Conservation (phyloP, 1,139 yeast species). For the Suhomyces yuchorum region DNA sequence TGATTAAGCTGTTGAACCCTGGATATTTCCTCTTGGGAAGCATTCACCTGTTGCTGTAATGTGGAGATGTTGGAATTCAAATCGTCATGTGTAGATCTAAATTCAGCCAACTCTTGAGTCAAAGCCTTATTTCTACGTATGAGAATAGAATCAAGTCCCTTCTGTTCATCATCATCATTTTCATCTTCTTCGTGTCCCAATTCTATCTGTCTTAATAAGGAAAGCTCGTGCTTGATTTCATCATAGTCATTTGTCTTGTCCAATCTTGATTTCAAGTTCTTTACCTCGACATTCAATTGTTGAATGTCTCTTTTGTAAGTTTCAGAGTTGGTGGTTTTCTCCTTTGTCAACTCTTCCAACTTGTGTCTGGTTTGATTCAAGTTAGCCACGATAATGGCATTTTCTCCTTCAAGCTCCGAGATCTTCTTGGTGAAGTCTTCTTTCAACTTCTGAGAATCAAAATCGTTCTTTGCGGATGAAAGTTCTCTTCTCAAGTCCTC, state of each 20-base stretch:
- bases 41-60: constrained; percentile 42
- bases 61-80: constrained; percentile 36
- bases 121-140: constrained; percentile 62
- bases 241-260: constrained; percentile 64
- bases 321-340: constrained; percentile 38
- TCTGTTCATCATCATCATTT: constrained; percentile 16
- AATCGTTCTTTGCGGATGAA: constrained; percentile 52
- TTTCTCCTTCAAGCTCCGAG: constrained; percentile 65
- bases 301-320: constrained; percentile 47
- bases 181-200: constrained; percentile 52
- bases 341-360: constrained; percentile 33
- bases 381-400: constrained; percentile 63
- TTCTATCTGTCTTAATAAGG: constrained; percentile 71
- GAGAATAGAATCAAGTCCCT: constrained; percentile 48
- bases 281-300: constrained; percentile 53
- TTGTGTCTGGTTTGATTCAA: constrained; percentile 53
- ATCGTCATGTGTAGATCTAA: constrained; percentile 54
- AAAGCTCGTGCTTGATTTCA: constrained; percentile 73
- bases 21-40: constrained; percentile 37
- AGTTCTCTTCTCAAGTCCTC: constrained; percentile 70
- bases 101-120: constrained; percentile 59
- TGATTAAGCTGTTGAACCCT: constrained; percentile 48
- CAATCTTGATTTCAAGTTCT: constrained; percentile 48
- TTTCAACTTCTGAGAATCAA: constrained; percentile 34
- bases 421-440: constrained; percentile 45